Evolutionary conservation across 2,329 filamentous ascomycete genomes (phyloP).

Genomic region (Claviceps arundinis): DNA sequence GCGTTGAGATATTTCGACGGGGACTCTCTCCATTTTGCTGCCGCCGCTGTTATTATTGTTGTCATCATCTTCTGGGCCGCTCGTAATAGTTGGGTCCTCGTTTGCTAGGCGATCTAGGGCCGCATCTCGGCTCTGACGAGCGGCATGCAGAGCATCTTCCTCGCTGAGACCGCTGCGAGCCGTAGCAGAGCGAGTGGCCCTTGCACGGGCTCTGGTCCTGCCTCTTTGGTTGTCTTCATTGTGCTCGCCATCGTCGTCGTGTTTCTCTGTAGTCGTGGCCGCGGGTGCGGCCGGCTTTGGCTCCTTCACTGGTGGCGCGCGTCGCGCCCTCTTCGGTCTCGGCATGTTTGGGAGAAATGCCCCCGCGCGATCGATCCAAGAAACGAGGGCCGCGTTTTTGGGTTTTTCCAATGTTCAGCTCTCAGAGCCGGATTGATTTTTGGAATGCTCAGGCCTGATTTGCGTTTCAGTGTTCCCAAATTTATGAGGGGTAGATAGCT

Average conservation of each 20-base stretch:
- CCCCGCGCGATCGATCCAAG: neutral
- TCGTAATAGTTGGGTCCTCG: slow-evolving; percentile 19
- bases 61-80: slow-evolving; percentile 12
- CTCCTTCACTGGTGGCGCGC: slow-evolving; percentile 1
- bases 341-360: slow-evolving; percentile 5
- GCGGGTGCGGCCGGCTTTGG: neutral
- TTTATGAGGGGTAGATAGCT: neutral
- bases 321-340: slow-evolving; percentile 8
- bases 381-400: neutral
- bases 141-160: slow-evolving; percentile 14
- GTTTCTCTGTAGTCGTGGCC: neutral
- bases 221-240: slow-evolving; percentile 15
- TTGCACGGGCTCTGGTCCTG: slow-evolving; percentile 10
- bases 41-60: slow-evolving; percentile 1
- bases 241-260: slow-evolving; percentile 5
- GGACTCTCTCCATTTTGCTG: slow-evolving; percentile 13
- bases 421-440: too few species aligned
- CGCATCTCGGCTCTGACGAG: slow-evolving; percentile 20
- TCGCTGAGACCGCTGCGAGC: slow-evolving; percentile 12
- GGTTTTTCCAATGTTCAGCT: too few species aligned
- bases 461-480: too few species aligned
- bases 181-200: slow-evolving; percentile 7
- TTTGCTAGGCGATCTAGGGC: slow-evolving; percentile 23
- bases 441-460: too few species aligned
- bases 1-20: slow-evolving; percentile 25